A percentile compares a stretch with the other conserved stretches of the same genome.
Conservation (phyloP, 1,284 basidiomycete genomes). For the Schizophyllum amplum region DNA sequence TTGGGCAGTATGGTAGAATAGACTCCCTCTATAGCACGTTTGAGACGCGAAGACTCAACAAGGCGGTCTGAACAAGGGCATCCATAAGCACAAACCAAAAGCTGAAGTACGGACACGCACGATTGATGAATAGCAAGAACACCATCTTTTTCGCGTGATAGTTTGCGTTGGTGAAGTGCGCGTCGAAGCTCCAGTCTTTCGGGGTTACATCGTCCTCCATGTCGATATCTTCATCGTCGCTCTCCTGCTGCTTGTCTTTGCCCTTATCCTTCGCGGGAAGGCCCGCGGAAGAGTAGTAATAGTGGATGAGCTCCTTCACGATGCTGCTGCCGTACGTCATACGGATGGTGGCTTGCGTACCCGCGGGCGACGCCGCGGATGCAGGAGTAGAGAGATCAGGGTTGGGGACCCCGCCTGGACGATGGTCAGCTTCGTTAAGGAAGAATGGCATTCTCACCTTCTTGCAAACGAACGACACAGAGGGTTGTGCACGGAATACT, state of each 20-base stretch:
- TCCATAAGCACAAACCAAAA: slow-evolving; percentile 1
- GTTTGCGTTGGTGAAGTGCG: slow-evolving; percentile 82
- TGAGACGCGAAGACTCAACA: slow-evolving; percentile 86
- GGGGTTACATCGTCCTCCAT: slow-evolving; percentile 22
- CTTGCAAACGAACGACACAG: slow-evolving; percentile 85
- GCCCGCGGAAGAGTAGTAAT: slow-evolving; percentile 7
- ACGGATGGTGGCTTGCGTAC: slow-evolving; percentile 53
- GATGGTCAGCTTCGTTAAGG: not conserved
- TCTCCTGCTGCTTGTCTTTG: slow-evolving; percentile 15
- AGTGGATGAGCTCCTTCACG: slow-evolving; percentile 73
- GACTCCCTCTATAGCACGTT: slow-evolving; percentile 80
- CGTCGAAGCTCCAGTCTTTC: slow-evolving; percentile 61
- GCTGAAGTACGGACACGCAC: slow-evolving; percentile 37
- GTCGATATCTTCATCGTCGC: slow-evolving; percentile 19
- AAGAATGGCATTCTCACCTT: slow-evolving; percentile 44
- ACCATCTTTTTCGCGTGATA: slow-evolving; percentile 83
- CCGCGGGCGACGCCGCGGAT: slow-evolving; percentile 47
- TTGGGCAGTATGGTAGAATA: slow-evolving; percentile 89
- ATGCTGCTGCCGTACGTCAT: slow-evolving; percentile 78
- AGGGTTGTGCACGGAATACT: slow-evolving; percentile 90
- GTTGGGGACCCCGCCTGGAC: slow-evolving; percentile 58
- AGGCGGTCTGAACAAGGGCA: slow-evolving; percentile 62
- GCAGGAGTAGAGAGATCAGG: slow-evolving; percentile 84
- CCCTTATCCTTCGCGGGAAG: slow-evolving; percentile 20
- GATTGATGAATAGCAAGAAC: slow-evolving; percentile 95